These are phyloP conservation scores for Chrysoporthe deuterocubensis DNA, from an alignment of 2,329 filamentous ascomycete species.

Conservation along the genomic window DNA sequence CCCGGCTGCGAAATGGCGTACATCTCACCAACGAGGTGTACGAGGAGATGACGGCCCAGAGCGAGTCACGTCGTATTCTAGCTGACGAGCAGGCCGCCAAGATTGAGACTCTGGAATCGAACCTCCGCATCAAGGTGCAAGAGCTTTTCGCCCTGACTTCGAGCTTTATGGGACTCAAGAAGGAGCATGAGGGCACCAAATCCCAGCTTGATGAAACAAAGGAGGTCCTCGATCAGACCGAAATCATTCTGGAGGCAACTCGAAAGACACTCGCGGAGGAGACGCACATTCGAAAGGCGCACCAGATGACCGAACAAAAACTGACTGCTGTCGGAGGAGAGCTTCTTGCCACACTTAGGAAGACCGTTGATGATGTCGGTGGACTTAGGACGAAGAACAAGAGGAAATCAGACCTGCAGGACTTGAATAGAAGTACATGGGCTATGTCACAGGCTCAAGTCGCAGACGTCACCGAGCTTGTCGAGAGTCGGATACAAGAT, in stretches of 20 bases:
- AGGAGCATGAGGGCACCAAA: constrained; percentile 82
- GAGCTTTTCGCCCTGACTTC: constrained; percentile 86
- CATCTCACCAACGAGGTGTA: constrained; percentile 89
- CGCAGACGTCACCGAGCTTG: constrained; percentile 72
- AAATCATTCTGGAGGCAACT: constrained; percentile 79
- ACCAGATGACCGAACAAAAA: constrained; percentile 81
- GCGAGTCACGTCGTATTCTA: constrained; percentile 87
- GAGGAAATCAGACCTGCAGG: constrained; percentile 82
- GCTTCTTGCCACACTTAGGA: constrained; percentile 76
- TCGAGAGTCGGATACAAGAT: constrained; percentile 74
- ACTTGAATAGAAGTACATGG: constrained; percentile 80
- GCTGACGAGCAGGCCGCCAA: constrained; percentile 91
- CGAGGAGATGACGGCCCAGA: constrained; percentile 89
- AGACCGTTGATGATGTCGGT: constrained; percentile 78
- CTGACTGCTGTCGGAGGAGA: constrained; percentile 74
- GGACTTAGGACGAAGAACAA: constrained; percentile 85
- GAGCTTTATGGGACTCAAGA: constrained; percentile 85
- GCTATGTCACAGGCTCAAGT: constrained; percentile 75
- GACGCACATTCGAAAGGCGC: constrained; percentile 76
- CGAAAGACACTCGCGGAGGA: constrained; percentile 79
- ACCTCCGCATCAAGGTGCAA: constrained; percentile 90
- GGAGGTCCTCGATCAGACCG: constrained; percentile 82
- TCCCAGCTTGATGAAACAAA: constrained; percentile 77
- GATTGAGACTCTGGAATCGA: constrained; percentile 89
- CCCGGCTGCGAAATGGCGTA: constrained; percentile 90